A percentile compares a stretch with the other conserved stretches of the same genome.
Evolutionary conservation across 192 early-diverging fungal species (phyloP).

Genomic region (Mortierella hygrophila): DNA sequence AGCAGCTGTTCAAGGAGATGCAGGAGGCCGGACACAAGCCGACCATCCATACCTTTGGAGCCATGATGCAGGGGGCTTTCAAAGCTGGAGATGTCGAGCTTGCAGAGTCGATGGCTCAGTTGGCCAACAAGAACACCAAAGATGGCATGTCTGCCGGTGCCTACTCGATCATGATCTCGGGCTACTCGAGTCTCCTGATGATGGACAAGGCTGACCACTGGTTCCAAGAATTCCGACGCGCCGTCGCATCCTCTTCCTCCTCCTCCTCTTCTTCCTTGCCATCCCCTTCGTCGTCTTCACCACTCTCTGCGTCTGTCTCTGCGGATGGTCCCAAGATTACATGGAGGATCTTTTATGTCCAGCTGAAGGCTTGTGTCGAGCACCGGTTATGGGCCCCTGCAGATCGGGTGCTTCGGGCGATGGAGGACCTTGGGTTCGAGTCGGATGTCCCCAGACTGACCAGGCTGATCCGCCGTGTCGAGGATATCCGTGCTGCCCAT

Average conservation of each 20-base stretch:
- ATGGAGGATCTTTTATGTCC: conserved; percentile 31
- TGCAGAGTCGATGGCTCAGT: conserved; percentile 42
- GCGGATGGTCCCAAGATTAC: background rate
- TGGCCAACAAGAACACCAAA: conserved; percentile 18
- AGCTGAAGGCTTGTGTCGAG: conserved; percentile 29
- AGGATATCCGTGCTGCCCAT: background rate
- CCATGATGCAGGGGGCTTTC: conserved; percentile 50
- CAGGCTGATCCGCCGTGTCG: conserved; percentile 17
- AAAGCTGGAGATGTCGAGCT: conserved; percentile 6
- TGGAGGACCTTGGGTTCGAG: conserved; percentile 24
- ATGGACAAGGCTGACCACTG: conserved; percentile 43
- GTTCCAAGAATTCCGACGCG: conserved; percentile 17
- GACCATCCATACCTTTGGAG: conserved; percentile 38
- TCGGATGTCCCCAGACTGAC: conserved; percentile 27
- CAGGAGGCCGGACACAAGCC: conserved; percentile 13
- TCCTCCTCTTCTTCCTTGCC: background rate
- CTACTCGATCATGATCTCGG: conserved; percentile 42
- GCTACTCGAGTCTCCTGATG: conserved; percentile 30
- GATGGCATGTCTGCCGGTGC: conserved; percentile 30
- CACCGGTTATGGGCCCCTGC: conserved; percentile 25
- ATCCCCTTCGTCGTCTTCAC: no score
- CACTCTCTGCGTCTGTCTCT: no score
- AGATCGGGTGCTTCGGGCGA: conserved; percentile 16
- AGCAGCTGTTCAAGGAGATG: conserved; percentile 30
- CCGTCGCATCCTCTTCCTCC: background rate